Evolutionary conservation across 164 flowering plant genomes (phyloP).

Genomic region (Vitis cinerea): DNA sequence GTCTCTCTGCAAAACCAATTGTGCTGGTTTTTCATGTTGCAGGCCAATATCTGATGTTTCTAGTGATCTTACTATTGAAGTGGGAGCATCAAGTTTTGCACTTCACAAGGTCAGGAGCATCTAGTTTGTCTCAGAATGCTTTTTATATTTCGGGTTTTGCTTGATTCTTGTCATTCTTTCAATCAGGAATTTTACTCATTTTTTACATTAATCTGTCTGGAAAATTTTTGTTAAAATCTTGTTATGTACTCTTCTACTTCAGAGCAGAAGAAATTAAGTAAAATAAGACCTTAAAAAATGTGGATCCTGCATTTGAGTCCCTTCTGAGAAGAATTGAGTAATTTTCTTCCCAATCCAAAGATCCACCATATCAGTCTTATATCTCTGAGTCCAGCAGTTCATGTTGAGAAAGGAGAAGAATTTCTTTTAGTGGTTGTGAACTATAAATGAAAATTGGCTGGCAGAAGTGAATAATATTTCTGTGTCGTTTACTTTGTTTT

Average conservation of each 20-base stretch:
- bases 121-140: too few species aligned
- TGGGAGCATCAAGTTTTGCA: constrained; percentile 72
- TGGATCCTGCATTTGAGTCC: not conserved
- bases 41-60: constrained; percentile 99
- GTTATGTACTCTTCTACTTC: not conserved
- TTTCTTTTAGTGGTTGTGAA: not conserved
- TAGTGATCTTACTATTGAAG: constrained; percentile 86
- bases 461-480: not conserved
- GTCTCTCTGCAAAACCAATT: constrained; percentile 5
- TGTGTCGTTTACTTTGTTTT: too few species aligned
- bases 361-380: not conserved
- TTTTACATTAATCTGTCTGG: not conserved
- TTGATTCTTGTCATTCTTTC: too few species aligned
- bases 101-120: constrained; percentile 76
- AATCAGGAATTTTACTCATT: too few species aligned
- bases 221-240: not conserved
- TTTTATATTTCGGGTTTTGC: too few species aligned
- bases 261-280: not conserved
- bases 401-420: not conserved
- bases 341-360: not conserved
- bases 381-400: not conserved
- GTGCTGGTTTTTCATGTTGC: constrained; percentile 25
- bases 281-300: not conserved
- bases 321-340: not conserved
- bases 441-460: too few species aligned